Base-by-base conservation (phyloP, 148 eudicot species). In the Dysphania ambrosioides region DNA sequence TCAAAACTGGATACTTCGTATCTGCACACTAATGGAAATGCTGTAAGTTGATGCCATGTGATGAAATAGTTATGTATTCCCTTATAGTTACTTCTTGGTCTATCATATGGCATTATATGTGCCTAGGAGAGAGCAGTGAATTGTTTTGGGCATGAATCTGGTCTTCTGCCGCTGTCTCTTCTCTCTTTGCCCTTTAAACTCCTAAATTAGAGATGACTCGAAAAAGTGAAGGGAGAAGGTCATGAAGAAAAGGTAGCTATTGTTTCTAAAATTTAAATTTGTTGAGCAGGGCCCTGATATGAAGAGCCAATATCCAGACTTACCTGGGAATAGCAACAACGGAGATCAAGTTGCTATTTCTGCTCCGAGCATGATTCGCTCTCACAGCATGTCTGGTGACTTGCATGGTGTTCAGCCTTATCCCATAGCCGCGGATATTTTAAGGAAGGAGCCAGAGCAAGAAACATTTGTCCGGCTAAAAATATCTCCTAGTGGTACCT, bases 371-470 rank as follows among this genome's bases (percentile, higher is more conserved):
- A 89, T 96, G 97, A 90, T 96, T 42, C 97, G 93, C 58, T 87
- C 99, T 64, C 97, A 96, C 57, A 96, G 99, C 79, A 87, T 87
- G 69, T 90, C 99, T 77, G 99, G 97, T 77, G 97, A 96, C 82
- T 85, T 96, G 61, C 99, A 96, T 81, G 93, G 99, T 65, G 97
- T 92, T 68, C 99, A 84, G 79, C 93, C 97, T 72, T 94, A 96
- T 79, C 99, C 99, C 24, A 90, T 96, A 75, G 94, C 99, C 68
- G 99, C 99, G 67, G 99, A 96, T 85, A 96, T 96, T 81, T 86
- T 96, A 27, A 82, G 99, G 87, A 96, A 90, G 85, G 99, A 96
- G 80, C 99, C 99, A 47, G 99, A 96, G 81, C 99, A 96, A 24
- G 99, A 92, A 79, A 96, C 94, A 75, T 96, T 96, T 89, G 97